Conservation (phyloP, 768 basidiomycete species). For the Lentinula raphanica region DNA sequence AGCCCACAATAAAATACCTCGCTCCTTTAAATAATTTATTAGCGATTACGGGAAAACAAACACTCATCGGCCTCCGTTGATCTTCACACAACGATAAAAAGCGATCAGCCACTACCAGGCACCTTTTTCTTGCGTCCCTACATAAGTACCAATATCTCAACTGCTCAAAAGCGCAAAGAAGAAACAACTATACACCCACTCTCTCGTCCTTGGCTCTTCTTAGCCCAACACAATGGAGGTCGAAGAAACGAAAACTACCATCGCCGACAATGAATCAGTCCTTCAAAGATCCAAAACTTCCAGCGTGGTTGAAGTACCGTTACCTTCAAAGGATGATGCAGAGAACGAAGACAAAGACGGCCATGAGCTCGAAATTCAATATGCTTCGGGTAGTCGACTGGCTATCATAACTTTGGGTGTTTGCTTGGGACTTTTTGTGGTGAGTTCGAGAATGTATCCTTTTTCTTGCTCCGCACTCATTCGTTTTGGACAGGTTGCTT, state of each 20-base stretch:
- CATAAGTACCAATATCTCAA: too few relatives aligned
- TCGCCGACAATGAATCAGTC: neutral
- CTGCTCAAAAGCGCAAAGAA: too few relatives aligned
- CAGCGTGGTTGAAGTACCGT: neutral
- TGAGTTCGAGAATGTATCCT: neutral
- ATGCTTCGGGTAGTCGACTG: constrained; percentile 1
- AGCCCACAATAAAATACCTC: too few relatives aligned
- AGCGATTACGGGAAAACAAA: too few relatives aligned
- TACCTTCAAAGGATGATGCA: neutral
- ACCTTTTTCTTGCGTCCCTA: too few relatives aligned
- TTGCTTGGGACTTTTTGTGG: constrained; percentile 5
- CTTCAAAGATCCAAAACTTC: neutral
- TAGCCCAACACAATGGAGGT: neutral
- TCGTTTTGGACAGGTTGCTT: neutral
- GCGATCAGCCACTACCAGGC: too few relatives aligned
- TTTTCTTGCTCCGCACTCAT: neutral
- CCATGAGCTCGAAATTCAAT: neutral
- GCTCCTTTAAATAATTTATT: too few relatives aligned
- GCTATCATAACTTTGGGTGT: constrained; percentile 4
- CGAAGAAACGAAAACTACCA: neutral
- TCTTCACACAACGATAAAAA: too few relatives aligned
- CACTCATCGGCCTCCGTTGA: too few relatives aligned
- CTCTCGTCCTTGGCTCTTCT: too few relatives aligned
- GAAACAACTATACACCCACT: too few relatives aligned
- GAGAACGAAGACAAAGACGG: neutral